Evolutionary conservation across 495 filamentous ascomycete genomes (phyloP), one percentile per base, ranked within the genome.

Genomic region (Glutinoglossum americanum): DNA sequence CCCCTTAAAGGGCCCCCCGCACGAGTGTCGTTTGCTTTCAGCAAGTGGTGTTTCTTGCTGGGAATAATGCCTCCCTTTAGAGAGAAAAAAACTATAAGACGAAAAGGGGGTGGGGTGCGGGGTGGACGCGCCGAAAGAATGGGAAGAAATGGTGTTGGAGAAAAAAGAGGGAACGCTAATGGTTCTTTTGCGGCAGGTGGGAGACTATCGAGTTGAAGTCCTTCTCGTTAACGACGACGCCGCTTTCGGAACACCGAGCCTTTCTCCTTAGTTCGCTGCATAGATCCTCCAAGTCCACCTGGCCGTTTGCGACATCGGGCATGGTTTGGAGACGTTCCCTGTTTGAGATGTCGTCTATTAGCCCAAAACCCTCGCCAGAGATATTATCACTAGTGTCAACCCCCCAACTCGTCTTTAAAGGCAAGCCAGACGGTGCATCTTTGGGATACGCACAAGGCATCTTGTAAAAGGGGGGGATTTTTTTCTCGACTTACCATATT

Each of bases 241-340:
- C 90, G 27, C 76, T 80, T 64, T 93, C 92, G 1, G 88, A 93
- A 66, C 93, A 99, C 66, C 89, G 89, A 49, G 93, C 93, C 71
- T 99, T 99, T 64, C 84, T 83, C 58, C 89, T 83, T n/a, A 99
- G 77, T 61, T 99, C 89, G 6, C 83, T 80, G 70, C 93, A 99
- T 13, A 99, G 76, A 56, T 79, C 77, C 65, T 99, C 93, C 62
- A 99, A 83, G 62, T 99, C 92, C 60, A 95, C 80, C 61, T 90
- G 85, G 62, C 88, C 89, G 51, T 77, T 82, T 62, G 84, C 83
- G 65, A 92, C 92, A 64, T 82, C 87, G 54, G 88, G 83, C 68
- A 89, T 92, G 26, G 76, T 76, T 73, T 90, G 84, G 35, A 99
- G 73, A 71, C 84, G 87, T 69, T 97, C 88, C 92, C 92, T 98